phyloP scores from a whole-genome alignment of 2,329 filamentous ascomycete species.

The Fusarium liriodendri region DNA sequence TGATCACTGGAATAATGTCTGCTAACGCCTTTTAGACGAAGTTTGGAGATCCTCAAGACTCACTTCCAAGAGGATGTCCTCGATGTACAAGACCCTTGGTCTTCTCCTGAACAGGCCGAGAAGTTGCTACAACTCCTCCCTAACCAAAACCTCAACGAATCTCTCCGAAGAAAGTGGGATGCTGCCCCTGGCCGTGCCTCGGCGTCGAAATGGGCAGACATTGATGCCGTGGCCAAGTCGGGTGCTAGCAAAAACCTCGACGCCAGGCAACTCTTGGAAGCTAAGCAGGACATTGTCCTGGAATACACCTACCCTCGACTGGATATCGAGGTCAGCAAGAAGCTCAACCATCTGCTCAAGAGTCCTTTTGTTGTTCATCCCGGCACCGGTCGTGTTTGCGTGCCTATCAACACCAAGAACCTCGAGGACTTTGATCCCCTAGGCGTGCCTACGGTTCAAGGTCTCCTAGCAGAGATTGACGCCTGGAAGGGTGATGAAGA shows the following conservation, averaged over 20 bases:
- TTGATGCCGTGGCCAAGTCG: constrained; percentile 84
- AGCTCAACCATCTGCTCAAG: constrained; percentile 97
- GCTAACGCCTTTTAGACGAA: constrained; percentile 67
- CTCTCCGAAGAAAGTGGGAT: constrained; percentile 91
- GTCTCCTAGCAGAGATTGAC: constrained; percentile 87
- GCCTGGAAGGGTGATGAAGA: constrained; percentile 70
- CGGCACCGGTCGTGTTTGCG: constrained; percentile 92
- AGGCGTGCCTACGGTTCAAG: constrained; percentile 87
- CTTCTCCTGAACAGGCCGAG: constrained; percentile 74
- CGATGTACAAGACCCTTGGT: constrained; percentile 87
- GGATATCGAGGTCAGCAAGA: constrained; percentile 97
- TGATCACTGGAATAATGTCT: background rate
- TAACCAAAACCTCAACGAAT: constrained; percentile 79
- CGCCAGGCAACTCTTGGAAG: constrained; percentile 78
- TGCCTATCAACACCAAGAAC: constrained; percentile 83
- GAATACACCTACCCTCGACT: constrained; percentile 98
- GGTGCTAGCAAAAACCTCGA: constrained; percentile 80
- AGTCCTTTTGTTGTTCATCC: constrained; percentile 97
- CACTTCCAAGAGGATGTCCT: constrained; percentile 90
- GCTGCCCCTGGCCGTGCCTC: constrained; percentile 82
- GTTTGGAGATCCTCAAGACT: constrained; percentile 83
- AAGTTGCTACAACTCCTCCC: constrained; percentile 87
- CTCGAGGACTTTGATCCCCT: constrained; percentile 90
- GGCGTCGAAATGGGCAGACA: constrained; percentile 91
- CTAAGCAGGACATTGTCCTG: constrained; percentile 94